Evolutionary conservation across 192 early-diverging fungal species (phyloP).

Genomic region (Gryganskiella cystojenkinii): DNA sequence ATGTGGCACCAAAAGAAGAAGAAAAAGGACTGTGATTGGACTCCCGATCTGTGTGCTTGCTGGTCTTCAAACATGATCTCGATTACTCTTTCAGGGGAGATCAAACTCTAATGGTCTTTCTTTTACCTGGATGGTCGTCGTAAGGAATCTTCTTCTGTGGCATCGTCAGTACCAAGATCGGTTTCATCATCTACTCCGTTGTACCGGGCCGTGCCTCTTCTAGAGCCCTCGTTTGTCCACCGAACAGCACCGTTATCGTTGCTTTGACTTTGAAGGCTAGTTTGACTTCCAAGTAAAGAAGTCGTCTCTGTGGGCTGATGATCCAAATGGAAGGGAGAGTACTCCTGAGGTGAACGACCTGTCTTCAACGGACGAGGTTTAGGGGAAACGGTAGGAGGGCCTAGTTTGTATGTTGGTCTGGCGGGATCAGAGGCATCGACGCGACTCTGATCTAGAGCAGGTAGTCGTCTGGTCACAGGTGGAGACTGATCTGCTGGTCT

Average conservation of each 20-base stretch:
- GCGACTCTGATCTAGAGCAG: constrained; percentile 29
- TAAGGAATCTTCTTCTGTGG: constrained; percentile 6
- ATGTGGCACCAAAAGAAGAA: neutral
- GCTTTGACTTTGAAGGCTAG: constrained; percentile 6
- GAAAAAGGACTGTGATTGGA: neutral
- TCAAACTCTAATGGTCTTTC: neutral
- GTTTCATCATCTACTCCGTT: neutral
- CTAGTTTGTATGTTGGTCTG: constrained; percentile 39
- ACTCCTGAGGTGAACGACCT: neutral
- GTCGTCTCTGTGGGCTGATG: constrained; percentile 25
- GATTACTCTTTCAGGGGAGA: no score
- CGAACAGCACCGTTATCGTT: neutral
- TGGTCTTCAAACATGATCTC: no score
- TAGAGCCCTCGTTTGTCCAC: constrained; percentile 44
- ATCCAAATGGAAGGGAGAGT: neutral
- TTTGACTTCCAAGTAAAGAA: constrained; percentile 22
- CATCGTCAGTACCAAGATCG: neutral
- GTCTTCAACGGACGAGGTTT: constrained; percentile 10
- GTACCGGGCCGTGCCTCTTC: constrained; percentile 27
- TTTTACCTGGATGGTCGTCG: constrained; percentile 40
- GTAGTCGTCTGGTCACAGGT: constrained; percentile 10
- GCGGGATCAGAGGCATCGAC: constrained; percentile 31
- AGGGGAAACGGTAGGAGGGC: constrained; percentile 13
- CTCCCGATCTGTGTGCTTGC: no score
- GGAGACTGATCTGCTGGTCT: neutral